These are phyloP conservation scores for Kuraishia cidri DNA, from an alignment of 805 yeast genomes.

Conservation along the genomic window DNA sequence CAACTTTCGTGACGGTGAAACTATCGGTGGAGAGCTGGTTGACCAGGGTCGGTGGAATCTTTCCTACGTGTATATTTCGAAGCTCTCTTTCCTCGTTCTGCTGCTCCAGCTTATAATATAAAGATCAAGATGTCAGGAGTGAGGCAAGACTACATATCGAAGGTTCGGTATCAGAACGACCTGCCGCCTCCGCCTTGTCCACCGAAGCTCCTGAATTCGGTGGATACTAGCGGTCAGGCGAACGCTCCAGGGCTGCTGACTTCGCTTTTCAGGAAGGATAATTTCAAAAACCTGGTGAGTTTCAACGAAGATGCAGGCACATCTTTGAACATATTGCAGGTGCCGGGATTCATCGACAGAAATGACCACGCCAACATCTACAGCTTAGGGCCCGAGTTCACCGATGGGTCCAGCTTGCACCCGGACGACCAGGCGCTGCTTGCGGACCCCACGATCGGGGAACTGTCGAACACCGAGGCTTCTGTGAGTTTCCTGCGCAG, in stretches of 20 bases:
- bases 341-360: conserved; percentile 61
- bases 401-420: conserved; percentile 40
- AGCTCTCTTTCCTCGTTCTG: too few relatives aligned
- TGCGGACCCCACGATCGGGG: conserved; percentile 64
- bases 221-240: conserved; percentile 31
- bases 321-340: conserved; percentile 42
- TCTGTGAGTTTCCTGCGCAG: conserved; percentile 66
- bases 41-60: too few relatives aligned
- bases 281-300: conserved; percentile 53
- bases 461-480: conserved; percentile 25
- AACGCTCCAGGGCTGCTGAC: conserved; percentile 52
- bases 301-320: conserved; percentile 63
- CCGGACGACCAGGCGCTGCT: conserved; percentile 71
- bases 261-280: conserved; percentile 66
- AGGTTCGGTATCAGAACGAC: conserved; percentile 74
- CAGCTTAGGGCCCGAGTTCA: conserved; percentile 23
- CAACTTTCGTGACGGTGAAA: too few relatives aligned
- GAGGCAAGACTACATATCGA: conserved; percentile 74
- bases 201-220: conserved; percentile 69
- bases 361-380: conserved; percentile 28
- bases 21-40: too few relatives aligned
- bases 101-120: too few relatives aligned
- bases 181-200: conserved; percentile 92
- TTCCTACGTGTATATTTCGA: too few relatives aligned
- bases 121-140: too few relatives aligned